phyloP scores from a whole-genome alignment of 2,329 filamentous ascomycete species.

The Xylariaceae sp. region DNA sequence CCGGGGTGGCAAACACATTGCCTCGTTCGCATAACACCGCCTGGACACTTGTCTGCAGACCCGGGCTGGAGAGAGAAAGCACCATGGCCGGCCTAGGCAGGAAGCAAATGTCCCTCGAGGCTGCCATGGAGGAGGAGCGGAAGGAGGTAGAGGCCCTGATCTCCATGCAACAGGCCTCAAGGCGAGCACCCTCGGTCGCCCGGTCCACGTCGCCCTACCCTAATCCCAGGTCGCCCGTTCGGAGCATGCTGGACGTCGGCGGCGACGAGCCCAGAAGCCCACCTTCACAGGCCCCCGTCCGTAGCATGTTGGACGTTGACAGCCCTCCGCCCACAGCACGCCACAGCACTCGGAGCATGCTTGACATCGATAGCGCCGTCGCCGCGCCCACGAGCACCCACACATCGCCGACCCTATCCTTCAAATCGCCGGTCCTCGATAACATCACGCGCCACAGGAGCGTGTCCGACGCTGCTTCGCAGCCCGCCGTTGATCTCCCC shows the following conservation, averaged over 20 bases:
- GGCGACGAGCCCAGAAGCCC: slow-evolving; percentile 34
- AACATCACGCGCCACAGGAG: slow-evolving; percentile 43
- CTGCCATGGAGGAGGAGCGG: slow-evolving; percentile 32
- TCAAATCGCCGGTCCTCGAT: slow-evolving; percentile 29
- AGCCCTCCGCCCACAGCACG: slow-evolving; percentile 32
- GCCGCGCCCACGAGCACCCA: slow-evolving; percentile 40
- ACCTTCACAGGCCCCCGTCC: slow-evolving; percentile 49
- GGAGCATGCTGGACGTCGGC: slow-evolving; percentile 63
- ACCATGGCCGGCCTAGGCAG: slow-evolving; percentile 26
- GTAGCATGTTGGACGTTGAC: slow-evolving; percentile 63
- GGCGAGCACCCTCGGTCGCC: slow-evolving; percentile 21
- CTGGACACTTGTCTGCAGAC: too few relatives aligned
- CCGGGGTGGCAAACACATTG: too few relatives aligned
- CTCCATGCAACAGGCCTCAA: slow-evolving; percentile 20
- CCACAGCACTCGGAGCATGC: slow-evolving; percentile 48
- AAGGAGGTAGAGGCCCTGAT: slow-evolving; percentile 31
- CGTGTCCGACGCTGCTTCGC: slow-evolving; percentile 51
- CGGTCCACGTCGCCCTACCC: slow-evolving; percentile 53
- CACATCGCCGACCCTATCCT: slow-evolving; percentile 43
- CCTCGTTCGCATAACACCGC: too few relatives aligned
- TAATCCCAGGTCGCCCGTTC: slow-evolving; percentile 60
- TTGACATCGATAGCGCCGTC: slow-evolving; percentile 42
- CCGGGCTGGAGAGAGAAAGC: neutral
- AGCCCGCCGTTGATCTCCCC: slow-evolving; percentile 43
- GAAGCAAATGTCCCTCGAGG: slow-evolving; percentile 30